Percentiles rank a stretch among this genome's conserved stretches.
Conservation (phyloP, 306 rosid species). For the Quercus rubra region DNA sequence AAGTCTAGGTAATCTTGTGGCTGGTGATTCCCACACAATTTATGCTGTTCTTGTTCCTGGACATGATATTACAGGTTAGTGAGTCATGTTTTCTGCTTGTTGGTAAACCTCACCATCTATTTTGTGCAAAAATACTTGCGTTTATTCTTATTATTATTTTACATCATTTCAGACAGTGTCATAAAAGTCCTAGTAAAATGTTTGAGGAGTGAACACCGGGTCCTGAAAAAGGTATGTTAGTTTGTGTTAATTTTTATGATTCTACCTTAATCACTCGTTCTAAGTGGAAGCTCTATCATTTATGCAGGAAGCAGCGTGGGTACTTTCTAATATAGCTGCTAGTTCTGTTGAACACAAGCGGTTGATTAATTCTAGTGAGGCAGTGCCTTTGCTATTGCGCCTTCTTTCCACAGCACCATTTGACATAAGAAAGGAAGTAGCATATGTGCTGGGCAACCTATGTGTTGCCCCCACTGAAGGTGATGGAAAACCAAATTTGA, state of each 20-base stretch:
- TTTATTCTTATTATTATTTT: not conserved
- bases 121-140: not conserved
- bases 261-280: conserved; percentile 15
- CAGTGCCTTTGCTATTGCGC: conserved; percentile 54
- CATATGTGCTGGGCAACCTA: conserved; percentile 88
- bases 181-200: conserved; percentile 68
- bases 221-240: conserved; percentile 72
- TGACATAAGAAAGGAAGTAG: conserved; percentile 88
- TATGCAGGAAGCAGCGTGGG: conserved; percentile 94
- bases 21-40: conserved; percentile 68
- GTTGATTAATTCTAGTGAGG: conserved; percentile 67
- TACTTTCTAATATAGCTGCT: conserved; percentile 83
- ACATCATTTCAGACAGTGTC: conserved; percentile 56
- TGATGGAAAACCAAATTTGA: conserved; percentile 61
- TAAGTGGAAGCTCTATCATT: conserved; percentile 14
- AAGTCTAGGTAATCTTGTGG: conserved; percentile 90
- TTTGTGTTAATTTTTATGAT: conserved; percentile 3
- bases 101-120: conserved; percentile 9
- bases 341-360: conserved; percentile 83
- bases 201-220: conserved; percentile 84
- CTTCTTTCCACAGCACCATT: conserved; percentile 78
- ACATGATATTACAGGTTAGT: conserved; percentile 74
- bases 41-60: conserved; percentile 63
- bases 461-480: conserved; percentile 67
- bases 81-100: conserved; percentile 19